phyloP scores from a whole-genome alignment of 257 asterid species.

The Przewalskia tangutica region DNA sequence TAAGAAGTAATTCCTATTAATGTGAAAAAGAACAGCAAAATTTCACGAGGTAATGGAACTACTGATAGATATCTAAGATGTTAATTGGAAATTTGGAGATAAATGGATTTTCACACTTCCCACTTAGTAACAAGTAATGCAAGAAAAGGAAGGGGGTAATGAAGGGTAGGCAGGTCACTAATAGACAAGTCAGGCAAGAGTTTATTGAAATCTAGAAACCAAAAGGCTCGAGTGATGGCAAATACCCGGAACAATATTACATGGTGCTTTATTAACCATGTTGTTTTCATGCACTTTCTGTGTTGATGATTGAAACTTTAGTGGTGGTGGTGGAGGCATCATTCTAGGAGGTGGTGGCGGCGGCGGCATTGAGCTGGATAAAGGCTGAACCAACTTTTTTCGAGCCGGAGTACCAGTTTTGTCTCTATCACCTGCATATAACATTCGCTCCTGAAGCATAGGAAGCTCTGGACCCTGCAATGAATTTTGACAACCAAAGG shows the following conservation, averaged over 20 bases:
- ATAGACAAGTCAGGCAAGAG: background rate
- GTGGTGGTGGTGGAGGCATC: conserved; percentile 50
- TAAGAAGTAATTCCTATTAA: background rate
- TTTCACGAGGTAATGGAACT: background rate
- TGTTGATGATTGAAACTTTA: conserved; percentile 36
- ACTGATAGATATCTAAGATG: background rate
- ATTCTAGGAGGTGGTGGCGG: conserved; percentile 19
- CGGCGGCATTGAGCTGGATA: conserved; percentile 25
- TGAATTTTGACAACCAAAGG: conserved; percentile 25
- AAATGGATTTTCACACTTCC: background rate
- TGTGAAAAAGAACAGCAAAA: background rate
- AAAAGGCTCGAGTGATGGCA: background rate
- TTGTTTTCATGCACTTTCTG: conserved; percentile 24
- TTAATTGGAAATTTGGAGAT: background rate
- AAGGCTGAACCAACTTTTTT: conserved; percentile 28
- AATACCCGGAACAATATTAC: conserved; percentile 62
- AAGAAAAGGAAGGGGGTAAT: background rate
- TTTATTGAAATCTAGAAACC: background rate
- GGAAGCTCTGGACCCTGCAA: conserved; percentile 65
- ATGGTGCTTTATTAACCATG: conserved; percentile 16
- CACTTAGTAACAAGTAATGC: background rate
- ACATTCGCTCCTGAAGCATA: conserved; percentile 56
- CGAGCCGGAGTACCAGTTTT: conserved; percentile 21
- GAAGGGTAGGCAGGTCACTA: background rate
- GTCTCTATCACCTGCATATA: conserved; percentile 54